phyloP scores from a whole-genome alignment of 768 basidiomycete species.

The Leucosporidium yakuticum region DNA sequence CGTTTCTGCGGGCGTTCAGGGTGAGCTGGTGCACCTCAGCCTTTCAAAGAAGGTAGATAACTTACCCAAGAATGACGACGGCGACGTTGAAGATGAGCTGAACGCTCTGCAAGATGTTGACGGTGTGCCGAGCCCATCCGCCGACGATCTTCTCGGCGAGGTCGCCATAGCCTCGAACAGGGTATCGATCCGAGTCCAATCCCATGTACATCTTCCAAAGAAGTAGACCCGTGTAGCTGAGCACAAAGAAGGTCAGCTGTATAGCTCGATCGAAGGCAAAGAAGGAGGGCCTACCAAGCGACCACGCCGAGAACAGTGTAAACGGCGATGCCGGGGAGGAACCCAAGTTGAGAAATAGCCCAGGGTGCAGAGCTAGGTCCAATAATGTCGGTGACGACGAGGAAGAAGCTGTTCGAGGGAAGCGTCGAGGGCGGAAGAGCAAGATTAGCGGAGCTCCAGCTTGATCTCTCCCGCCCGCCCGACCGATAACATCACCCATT shows the following conservation, averaged over 20 bases:
- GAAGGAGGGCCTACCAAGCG: too few species aligned
- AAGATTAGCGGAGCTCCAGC: too few species aligned
- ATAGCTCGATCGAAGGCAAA: too few species aligned
- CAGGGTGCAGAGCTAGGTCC: slow-evolving; percentile 8
- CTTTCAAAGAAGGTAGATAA: slow-evolving; percentile 35
- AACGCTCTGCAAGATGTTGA: slow-evolving; percentile 53
- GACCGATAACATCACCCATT: too few species aligned
- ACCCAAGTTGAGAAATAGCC: too few species aligned
- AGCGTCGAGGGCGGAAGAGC: too few species aligned
- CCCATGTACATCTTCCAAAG: slow-evolving; percentile 55
- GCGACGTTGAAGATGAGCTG: slow-evolving; percentile 56
- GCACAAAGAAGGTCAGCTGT: too few species aligned
- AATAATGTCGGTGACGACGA: not conserved
- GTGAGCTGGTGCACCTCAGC: slow-evolving; percentile 46
- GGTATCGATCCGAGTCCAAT: slow-evolving; percentile 56
- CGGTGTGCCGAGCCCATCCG: slow-evolving; percentile 49
- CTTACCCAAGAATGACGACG: too few species aligned
- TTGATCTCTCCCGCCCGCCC: too few species aligned
- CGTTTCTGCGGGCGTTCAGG: too few species aligned
- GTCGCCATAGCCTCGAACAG: slow-evolving; percentile 53
- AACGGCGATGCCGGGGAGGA: slow-evolving; percentile 22
- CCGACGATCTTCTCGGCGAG: slow-evolving; percentile 57
- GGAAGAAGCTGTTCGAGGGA: not conserved
- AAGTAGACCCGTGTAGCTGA: too few species aligned
- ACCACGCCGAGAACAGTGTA: too few species aligned